Conservation (phyloP, 2,329 filamentous ascomycete genomes). For the Hymenoscyphus scutula region DNA sequence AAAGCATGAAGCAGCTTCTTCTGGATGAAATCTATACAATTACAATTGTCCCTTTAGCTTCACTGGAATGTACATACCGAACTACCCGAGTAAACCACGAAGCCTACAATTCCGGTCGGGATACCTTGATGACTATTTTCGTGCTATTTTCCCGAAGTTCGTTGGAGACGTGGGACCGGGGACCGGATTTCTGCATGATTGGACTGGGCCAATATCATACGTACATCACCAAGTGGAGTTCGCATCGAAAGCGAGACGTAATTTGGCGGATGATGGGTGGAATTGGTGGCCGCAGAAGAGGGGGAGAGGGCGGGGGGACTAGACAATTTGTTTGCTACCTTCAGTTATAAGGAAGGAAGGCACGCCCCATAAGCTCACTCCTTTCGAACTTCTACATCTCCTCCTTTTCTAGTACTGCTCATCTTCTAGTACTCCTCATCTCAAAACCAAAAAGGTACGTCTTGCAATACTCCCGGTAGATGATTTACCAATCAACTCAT, state of each 20-base stretch:
- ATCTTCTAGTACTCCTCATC: neutral
- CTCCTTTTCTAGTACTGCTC: too few species aligned
- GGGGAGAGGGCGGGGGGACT: neutral
- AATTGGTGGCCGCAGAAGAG: neutral
- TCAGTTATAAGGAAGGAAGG: neutral
- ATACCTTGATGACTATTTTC: neutral
- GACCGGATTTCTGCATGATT: neutral
- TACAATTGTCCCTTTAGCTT: too few species aligned
- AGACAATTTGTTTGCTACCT: neutral
- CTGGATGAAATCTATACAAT: too few species aligned
- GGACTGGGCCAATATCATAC: neutral
- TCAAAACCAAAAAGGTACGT: neutral
- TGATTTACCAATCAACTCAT: neutral
- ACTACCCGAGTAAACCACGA: conserved; percentile 1
- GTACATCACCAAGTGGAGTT: neutral
- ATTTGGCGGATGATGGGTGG: neutral
- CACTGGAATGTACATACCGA: neutral
- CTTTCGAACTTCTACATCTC: neutral
- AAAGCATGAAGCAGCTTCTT: neutral
- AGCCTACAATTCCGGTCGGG: neutral
- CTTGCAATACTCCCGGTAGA: neutral
- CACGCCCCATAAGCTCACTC: neutral
- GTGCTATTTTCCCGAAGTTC: neutral
- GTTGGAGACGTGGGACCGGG: conserved; percentile 8
- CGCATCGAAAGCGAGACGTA: neutral